Conservation (phyloP, 2,329 filamentous ascomycete species). For the Ceratocystis harringtonii region DNA sequence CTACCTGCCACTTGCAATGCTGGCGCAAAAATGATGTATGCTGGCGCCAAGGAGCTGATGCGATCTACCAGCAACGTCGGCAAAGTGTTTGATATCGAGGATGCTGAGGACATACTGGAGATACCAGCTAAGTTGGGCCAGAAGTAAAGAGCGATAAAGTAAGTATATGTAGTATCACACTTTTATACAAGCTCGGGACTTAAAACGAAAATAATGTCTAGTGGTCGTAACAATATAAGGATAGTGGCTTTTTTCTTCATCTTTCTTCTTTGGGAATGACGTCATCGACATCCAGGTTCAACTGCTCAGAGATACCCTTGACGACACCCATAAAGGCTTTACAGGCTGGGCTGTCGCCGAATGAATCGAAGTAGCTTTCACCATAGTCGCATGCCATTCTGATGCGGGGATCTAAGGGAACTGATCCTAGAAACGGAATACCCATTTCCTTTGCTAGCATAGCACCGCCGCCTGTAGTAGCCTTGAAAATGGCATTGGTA, state of each 20-base stretch:
- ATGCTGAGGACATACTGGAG: constrained; percentile 65
- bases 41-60: constrained; percentile 90
- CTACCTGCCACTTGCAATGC: constrained; percentile 82
- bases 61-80: constrained; percentile 84
- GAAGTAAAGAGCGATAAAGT: constrained; percentile 18
- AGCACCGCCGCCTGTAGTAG: constrained; percentile 76
- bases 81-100: constrained; percentile 70
- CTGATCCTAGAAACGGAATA: constrained; percentile 76
- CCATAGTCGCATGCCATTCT: constrained; percentile 95
- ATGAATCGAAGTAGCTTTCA: constrained; percentile 91
- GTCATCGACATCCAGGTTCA: constrained; percentile 46
- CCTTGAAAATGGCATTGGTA: constrained; percentile 70
- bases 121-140: constrained; percentile 50
- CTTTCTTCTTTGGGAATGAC: constrained; percentile 30
- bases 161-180: not conserved
- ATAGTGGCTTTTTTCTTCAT: constrained; percentile 18
- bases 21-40: constrained; percentile 83
- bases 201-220: not conserved
- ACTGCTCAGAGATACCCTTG: constrained; percentile 48
- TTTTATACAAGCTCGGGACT: not conserved
- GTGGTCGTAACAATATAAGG: not conserved
- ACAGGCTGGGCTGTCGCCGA: constrained; percentile 84
- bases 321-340: constrained; percentile 70
- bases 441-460: constrained; percentile 71
- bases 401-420: constrained; percentile 84